Conservation (phyloP, 75 land plant species). For the Larix kaempferi region DNA sequence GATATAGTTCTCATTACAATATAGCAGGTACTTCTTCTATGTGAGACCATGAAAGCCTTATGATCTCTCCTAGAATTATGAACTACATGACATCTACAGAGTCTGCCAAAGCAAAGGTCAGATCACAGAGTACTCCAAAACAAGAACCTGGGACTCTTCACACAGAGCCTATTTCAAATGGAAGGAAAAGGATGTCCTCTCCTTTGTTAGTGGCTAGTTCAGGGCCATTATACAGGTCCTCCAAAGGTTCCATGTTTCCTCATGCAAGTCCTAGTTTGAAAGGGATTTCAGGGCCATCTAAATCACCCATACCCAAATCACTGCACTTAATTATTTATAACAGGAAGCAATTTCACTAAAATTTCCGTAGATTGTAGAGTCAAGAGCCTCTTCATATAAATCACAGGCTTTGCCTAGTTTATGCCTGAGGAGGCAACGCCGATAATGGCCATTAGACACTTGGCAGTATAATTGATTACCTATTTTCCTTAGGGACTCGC, state of each 20-base stretch:
- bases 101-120: constrained; percentile 55
- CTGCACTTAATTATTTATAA: too few relatives aligned
- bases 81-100: constrained; percentile 68
- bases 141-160: constrained; percentile 31
- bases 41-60: constrained; percentile 73
- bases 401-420: too few relatives aligned
- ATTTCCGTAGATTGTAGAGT: too few relatives aligned
- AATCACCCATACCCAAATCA: too few relatives aligned
- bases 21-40: constrained; percentile 20
- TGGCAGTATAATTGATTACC: too few relatives aligned
- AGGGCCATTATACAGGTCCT: constrained; percentile 9
- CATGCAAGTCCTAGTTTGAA: not conserved
- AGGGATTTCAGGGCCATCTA: not conserved
- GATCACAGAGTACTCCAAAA: constrained; percentile 62
- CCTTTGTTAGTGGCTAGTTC: too few relatives aligned
- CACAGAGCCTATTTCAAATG: too few relatives aligned
- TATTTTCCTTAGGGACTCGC: too few relatives aligned
- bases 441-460: too few relatives aligned
- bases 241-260: constrained; percentile 26
- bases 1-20: constrained; percentile 12
- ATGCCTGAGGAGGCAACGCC: too few relatives aligned
- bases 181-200: not conserved
- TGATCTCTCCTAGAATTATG: constrained; percentile 58
- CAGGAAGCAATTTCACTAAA: too few relatives aligned
- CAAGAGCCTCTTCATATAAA: too few relatives aligned